phyloP scores from a whole-genome alignment of 2,329 filamentous ascomycete species.

The Alternaria gansuensis region DNA sequence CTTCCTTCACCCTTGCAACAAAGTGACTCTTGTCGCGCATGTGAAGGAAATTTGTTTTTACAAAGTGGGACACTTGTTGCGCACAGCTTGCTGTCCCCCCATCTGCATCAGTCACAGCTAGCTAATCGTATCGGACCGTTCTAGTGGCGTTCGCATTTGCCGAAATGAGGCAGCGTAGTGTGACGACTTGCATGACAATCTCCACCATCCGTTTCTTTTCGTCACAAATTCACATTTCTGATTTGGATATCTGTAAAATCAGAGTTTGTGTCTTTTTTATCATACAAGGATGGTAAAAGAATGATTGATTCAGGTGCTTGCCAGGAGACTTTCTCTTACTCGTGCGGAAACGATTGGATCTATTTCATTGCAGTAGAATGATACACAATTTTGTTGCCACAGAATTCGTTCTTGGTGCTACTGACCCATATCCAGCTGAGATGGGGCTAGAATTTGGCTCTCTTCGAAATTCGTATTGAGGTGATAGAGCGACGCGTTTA shows the following conservation, averaged over 20 bases:
- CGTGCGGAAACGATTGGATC: not conserved
- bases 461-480: not conserved
- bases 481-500: not conserved
- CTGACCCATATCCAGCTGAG: not conserved
- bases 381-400: not conserved
- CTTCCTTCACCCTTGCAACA: not conserved
- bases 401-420: not conserved
- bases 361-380: not conserved
- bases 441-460: not conserved
- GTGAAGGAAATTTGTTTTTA: not conserved
- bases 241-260: too few relatives aligned
- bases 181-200: not conserved
- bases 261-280: too few relatives aligned
- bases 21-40: not conserved
- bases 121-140: not conserved
- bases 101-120: not conserved
- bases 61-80: not conserved
- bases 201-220: not conserved
- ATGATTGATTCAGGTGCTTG: not conserved
- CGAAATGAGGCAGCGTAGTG: not conserved
- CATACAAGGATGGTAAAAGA: not conserved
- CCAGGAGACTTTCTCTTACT: not conserved
- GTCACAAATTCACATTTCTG: not conserved
- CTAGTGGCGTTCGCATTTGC: not conserved
- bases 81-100: not conserved